A percentile compares a stretch with the other conserved stretches of the same genome.
phyloP scores from a whole-genome alignment of 2,329 filamentous ascomycete species.

The Penicillium brevicompactum region DNA sequence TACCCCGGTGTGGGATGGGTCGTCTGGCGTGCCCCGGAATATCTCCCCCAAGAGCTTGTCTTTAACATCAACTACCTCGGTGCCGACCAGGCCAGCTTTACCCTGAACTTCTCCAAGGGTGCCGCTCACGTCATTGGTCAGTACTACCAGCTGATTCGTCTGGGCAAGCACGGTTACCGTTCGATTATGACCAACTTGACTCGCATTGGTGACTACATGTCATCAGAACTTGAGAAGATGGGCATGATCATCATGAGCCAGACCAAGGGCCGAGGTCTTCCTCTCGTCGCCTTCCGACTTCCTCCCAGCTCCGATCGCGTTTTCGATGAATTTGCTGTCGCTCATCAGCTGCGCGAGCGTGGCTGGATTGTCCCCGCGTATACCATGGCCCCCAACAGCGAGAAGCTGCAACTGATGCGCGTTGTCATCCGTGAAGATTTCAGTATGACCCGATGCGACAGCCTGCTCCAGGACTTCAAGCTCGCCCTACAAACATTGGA shows the following conservation, averaged over 20 bases:
- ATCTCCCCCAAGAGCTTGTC: conserved; percentile 84
- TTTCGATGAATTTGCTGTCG: conserved; percentile 76
- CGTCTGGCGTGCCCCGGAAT: conserved; percentile 82
- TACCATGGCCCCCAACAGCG: conserved; percentile 90
- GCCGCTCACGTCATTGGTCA: conserved; percentile 94
- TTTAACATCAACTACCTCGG: conserved; percentile 99
- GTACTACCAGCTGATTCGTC: conserved; percentile 95
- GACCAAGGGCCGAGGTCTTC: conserved; percentile 74
- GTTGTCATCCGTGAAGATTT: conserved; percentile 95
- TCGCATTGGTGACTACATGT: conserved; percentile 83
- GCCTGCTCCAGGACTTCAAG: conserved; percentile 76
- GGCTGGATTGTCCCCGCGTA: conserved; percentile 96
- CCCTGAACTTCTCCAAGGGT: conserved; percentile 95
- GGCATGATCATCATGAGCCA: conserved; percentile 90
- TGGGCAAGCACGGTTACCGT: conserved; percentile 89
- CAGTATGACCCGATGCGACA: conserved; percentile 76
- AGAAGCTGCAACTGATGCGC: conserved; percentile 84
- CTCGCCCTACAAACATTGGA: conserved; percentile 71
- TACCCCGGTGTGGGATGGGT: conserved; percentile 96
- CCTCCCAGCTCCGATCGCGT: conserved; percentile 56
- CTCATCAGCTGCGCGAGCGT: conserved; percentile 81
- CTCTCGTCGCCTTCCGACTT: conserved; percentile 86
- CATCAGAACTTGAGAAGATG: conserved; percentile 68
- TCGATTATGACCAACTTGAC: conserved; percentile 95
- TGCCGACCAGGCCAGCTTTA: conserved; percentile 92